Evolutionary conservation across 2,329 filamentous ascomycete species (phyloP), one percentile per base, ranked within the genome.

Genomic region (Fusarium zealandicum): DNA sequence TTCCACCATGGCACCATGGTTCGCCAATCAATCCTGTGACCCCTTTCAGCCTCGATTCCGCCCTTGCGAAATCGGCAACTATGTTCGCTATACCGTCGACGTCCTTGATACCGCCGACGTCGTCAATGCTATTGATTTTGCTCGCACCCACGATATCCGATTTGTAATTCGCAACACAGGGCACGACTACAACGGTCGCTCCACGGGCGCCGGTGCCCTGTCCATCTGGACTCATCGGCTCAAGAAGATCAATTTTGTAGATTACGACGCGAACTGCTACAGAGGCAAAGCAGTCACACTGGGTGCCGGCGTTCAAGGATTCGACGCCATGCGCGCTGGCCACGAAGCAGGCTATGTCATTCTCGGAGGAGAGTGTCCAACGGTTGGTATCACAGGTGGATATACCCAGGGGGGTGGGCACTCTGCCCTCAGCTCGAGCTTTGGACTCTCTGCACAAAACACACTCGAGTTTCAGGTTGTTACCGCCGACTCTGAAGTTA

Each of bases 341-440:
- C 31, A 62, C 7, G 65, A 79, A 11, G 68, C 75, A 22, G 79
- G 78, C 0, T 73, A 80, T 38, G 76, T 74, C 0, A 75, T 84
- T 2, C 77, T 86, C 4, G 81, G 79, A 14, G 84, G 84, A 5
- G 80, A 82, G n/a, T 82, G 82, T 46, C 54, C 63, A 1, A 81
- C 79, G 0, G 84, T 88, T 5, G 84, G 84, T 1, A 61, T 84
- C 7, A 79, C 81, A 0, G 86, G 85, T 13, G 85, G 85, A 1
- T 88, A 82, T 61, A 79, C 75, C 3, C 82, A 85, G 66, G 84
- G 84, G 5, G 85, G 83, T 22, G 85, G 62, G 6, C 83, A 86
- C 63, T 79, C 77, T 1, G 72, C 78, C 0, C 73, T 88, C 2
- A 75, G 73, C 16, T 80, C 80, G 0, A 71, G 66, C 8, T 82